Conservation (phyloP, 306 rosid genomes). For the Begonia loranthoides region DNA sequence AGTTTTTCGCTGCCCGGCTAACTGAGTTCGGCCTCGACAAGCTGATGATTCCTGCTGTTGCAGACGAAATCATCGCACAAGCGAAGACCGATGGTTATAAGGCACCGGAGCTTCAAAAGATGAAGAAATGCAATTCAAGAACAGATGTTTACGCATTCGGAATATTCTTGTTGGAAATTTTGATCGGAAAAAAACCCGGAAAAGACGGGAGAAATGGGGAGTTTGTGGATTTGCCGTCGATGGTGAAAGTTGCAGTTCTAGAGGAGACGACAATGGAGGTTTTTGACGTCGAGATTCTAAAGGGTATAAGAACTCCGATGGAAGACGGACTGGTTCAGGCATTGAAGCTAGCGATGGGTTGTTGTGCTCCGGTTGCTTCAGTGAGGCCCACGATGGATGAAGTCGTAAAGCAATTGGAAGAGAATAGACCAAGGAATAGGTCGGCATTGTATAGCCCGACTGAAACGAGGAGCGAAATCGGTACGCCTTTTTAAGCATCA, state of each 20-base stretch:
- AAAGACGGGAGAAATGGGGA: slow-evolving; percentile 58
- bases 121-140: slow-evolving; percentile 89
- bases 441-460: slow-evolving; percentile 96
- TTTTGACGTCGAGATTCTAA: slow-evolving; percentile 73
- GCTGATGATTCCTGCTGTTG: slow-evolving; percentile 66
- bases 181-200: slow-evolving; percentile 88
- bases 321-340: slow-evolving; percentile 93
- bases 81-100: slow-evolving; percentile 79
- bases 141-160: slow-evolving; percentile 91
- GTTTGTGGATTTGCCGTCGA: slow-evolving; percentile 73
- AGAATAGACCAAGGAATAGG: slow-evolving; percentile 93
- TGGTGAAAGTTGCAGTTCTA: slow-evolving; percentile 87
- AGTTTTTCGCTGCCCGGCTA: slow-evolving; percentile 67
- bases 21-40: slow-evolving; percentile 78
- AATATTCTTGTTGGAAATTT: slow-evolving; percentile 59
- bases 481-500: slow-evolving; percentile 74
- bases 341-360: slow-evolving; percentile 94
- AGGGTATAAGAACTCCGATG: slow-evolving; percentile 89
- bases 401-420: slow-evolving; percentile 95
- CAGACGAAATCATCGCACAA: slow-evolving; percentile 74
- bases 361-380: slow-evolving; percentile 92
- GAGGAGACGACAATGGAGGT: slow-evolving; percentile 97
- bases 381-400: slow-evolving; percentile 64
- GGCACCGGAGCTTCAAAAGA: slow-evolving; percentile 86
- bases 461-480: slow-evolving; percentile 83